Evolutionary conservation across 306 rosid genomes (phyloP), one percentile per base, ranked within the genome.

Genomic region (Lathyrus aphaca): DNA sequence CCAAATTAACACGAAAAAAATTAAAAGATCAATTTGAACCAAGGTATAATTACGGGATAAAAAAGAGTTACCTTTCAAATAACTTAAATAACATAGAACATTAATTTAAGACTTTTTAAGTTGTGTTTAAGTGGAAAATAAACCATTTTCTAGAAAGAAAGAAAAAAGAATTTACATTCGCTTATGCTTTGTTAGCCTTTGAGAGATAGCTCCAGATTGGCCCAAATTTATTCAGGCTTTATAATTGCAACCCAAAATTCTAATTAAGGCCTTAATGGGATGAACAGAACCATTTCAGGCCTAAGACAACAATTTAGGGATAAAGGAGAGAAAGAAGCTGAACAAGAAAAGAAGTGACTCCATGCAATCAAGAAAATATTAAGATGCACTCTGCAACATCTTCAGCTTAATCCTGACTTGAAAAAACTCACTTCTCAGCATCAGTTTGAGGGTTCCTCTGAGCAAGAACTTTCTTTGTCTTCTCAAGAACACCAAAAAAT

Each of bases 401-500:
- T 63, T 7, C 55, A 51, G 45, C 63, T 44, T 30, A 76, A 43
- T 50, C 71, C 60, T 14, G 17, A 38, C 42, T 8, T 55, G 27
- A 63, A 69, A 66, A 44, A 71, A 53, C 23, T 71, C 63, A 42
- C 10, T 72, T 79, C 38, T 54, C 45, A 40, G 66, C 54, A 56
- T 79, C 63, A 61, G 64, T 43, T 75, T 55, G 62, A 51, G 44
- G 64, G 40, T 62, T 86, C 74, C 79, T 82, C 61, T 74, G 53
- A 32, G 81, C 83, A 66, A 87, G 89, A 53, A 85, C 74, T 69
- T 82, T 83, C 88, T 89, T 89, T 46, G 96, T 76, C 79, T 81
- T 82, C 83, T 87, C 96, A 57, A 87, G 92, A 54, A 83, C 86
- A 29, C 93, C 86, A 74, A 89, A 87, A 77, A 89, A 89, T 46